These are phyloP conservation scores for Russula griseocarnosa DNA, from an alignment of 768 basidiomycete genomes.

Conservation along the genomic window DNA sequence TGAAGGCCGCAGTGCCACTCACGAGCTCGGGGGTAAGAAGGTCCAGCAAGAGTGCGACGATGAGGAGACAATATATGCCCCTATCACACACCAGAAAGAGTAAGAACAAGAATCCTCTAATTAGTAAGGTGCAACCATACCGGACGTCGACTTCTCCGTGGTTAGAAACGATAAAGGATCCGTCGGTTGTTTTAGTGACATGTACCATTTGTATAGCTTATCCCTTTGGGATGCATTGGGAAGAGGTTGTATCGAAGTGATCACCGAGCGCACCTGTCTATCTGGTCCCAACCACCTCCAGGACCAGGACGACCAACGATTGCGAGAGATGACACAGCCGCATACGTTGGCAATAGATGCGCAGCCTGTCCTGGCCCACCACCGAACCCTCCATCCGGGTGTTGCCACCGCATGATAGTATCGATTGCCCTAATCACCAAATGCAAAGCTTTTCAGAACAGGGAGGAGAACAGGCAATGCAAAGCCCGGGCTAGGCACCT, in stretches of 20 bases:
- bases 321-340: constrained; percentile 76
- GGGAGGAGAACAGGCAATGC: not conserved
- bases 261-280: constrained; percentile 59
- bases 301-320: constrained; percentile 72
- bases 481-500: constrained; percentile 46
- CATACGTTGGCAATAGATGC: constrained; percentile 89
- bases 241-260: not conserved
- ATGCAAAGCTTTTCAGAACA: not conserved
- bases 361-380: constrained; percentile 88
- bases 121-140: constrained; percentile 39
- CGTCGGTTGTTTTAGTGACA: constrained; percentile 88
- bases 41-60: constrained; percentile 76
- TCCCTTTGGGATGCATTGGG: constrained; percentile 40
- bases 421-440: constrained; percentile 57
- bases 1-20: constrained; percentile 66
- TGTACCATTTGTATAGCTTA: constrained; percentile 82
- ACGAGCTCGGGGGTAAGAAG: constrained; percentile 87
- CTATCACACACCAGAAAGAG: constrained; percentile 38
- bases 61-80: constrained; percentile 91
- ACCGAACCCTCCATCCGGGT: constrained; percentile 84
- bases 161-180: constrained; percentile 84
- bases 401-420: constrained; percentile 78
- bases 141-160: constrained; percentile 93
- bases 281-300: constrained; percentile 80
- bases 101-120: not conserved